Percentiles rank a stretch among this genome's conserved stretches.
phyloP scores from a whole-genome alignment of 345 rosid genomes.

The Trapa bicornis region DNA sequence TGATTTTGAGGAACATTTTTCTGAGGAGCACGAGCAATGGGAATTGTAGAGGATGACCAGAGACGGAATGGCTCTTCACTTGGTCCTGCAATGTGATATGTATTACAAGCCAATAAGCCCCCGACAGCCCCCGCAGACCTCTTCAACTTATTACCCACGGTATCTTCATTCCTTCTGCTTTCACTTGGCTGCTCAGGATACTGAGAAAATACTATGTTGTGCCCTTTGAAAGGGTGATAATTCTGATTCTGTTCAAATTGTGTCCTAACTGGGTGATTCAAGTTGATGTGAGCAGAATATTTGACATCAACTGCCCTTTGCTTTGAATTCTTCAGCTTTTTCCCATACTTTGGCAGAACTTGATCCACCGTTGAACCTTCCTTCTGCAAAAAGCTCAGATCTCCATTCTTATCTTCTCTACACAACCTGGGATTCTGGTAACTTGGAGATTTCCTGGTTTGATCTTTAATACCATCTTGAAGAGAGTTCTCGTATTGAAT shows the following conservation, averaged over 20 bases:
- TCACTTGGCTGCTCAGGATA: constrained; percentile 32
- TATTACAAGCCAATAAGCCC: constrained; percentile 24
- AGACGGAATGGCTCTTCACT: constrained; percentile 34
- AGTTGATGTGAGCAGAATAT: constrained; percentile 16
- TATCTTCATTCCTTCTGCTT: constrained; percentile 36
- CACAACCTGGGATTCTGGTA: constrained; percentile 32
- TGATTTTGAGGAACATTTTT: constrained; percentile 22
- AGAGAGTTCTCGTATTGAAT: constrained; percentile 79
- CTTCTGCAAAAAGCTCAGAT: constrained; percentile 13
- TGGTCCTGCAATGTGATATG: constrained; percentile 38
- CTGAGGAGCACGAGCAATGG: constrained; percentile 29
- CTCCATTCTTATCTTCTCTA: constrained; percentile 24
- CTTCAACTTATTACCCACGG: neutral
- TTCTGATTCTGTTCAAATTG: constrained; percentile 16
- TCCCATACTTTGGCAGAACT: constrained; percentile 26
- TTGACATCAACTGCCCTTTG: constrained; percentile 25
- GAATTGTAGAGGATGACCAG: constrained; percentile 33
- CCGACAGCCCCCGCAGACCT: constrained; percentile 11
- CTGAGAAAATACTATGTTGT: constrained; percentile 26
- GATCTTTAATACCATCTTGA: constrained; percentile 46
- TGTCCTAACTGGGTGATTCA: constrained; percentile 13
- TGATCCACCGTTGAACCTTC: constrained; percentile 29
- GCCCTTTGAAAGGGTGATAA: constrained; percentile 16
- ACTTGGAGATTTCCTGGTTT: constrained; percentile 18
- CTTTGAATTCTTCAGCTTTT: constrained; percentile 27